Evolutionary conservation across 768 basidiomycete genomes (phyloP), one percentile per base, ranked within the genome.

Genomic region (Naganishia onofrii): DNA sequence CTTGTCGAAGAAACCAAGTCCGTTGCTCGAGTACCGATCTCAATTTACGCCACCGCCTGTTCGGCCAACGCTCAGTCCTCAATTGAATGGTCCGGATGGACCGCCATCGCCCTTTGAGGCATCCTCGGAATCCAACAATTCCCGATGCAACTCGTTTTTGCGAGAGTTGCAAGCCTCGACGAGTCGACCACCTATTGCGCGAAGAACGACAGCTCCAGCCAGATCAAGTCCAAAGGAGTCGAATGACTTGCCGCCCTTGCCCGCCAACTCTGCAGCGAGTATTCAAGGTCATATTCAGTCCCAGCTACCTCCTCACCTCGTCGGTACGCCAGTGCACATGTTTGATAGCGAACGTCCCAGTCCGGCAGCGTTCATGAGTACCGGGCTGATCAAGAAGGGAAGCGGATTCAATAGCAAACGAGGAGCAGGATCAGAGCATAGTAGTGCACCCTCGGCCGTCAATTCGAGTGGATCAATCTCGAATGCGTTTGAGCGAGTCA

Each of bases 321-420:
- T 65, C 29, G 70, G 44, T 23, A 70, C 70, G 7, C 70, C 70
- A 3, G 36, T 46, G 7, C 66, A 66, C 32, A 63, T 67, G 4
- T 79, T 80, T 58, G 73, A 55, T 4, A 72, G 76, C 42, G 71
- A 75, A 64, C 75, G 71, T 31, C 79, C 79, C 1, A 77, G 76
- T 67, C 79, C 79, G 15, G 81, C 82, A 1, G 82, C 82, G 0
- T 83, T 83, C 71, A 77, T 80, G 42, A 80, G 79, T 21, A 81
- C 82, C 12, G 83, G 83, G 0, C 74, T 83, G 32, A 76, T 83
- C 65, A 82, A 82, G 77, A 80, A 80, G 70, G 70, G 66, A 13
- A 71, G 64, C 21, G 46, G 66, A 21, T 66, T 55, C 28, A 55
- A 32, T 38, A 55, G 52, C 17, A 67, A 38, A 42, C 54, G 54